These are phyloP conservation scores for Serendipita sp. DNA, from an alignment of 768 basidiomycete genomes.

Conservation along the genomic window DNA sequence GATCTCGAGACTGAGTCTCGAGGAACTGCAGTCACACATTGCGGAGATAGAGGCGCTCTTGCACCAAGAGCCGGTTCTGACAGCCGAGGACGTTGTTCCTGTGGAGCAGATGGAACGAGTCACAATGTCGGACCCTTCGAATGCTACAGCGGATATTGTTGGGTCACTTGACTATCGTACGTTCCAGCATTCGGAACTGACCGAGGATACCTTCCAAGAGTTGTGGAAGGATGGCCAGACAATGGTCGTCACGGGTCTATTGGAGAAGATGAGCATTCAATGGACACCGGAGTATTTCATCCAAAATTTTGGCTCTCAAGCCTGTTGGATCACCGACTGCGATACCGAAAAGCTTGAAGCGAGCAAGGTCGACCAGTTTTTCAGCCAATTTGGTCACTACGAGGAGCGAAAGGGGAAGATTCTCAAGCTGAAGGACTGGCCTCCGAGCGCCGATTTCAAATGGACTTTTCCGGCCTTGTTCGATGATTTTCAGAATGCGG, in stretches of 20 bases:
- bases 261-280: constrained; percentile 41
- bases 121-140: constrained; percentile 13
- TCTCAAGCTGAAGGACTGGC: constrained; percentile 63
- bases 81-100: neutral
- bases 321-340: constrained; percentile 66
- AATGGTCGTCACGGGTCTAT: constrained; percentile 55
- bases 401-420: neutral
- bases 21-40: constrained; percentile 51
- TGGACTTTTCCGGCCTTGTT: constrained; percentile 70
- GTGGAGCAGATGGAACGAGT: constrained; percentile 14
- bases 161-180: neutral
- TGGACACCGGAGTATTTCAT: constrained; percentile 83
- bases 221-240: constrained; percentile 67
- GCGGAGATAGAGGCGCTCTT: constrained; percentile 49
- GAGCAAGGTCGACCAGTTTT: constrained; percentile 64
- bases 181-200: constrained; percentile 35
- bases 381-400: constrained; percentile 57
- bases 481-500: constrained; percentile 65
- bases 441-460: constrained; percentile 73
- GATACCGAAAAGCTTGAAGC: constrained; percentile 50
- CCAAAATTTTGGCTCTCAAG: constrained; percentile 44
- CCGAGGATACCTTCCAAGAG: constrained; percentile 42
- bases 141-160: too few relatives aligned
- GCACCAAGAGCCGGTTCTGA: too few relatives aligned
- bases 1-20: constrained; percentile 56